Base-by-base conservation (phyloP, 176 grass and related monocot genomes). In the Calamus simplicifolius region DNA sequence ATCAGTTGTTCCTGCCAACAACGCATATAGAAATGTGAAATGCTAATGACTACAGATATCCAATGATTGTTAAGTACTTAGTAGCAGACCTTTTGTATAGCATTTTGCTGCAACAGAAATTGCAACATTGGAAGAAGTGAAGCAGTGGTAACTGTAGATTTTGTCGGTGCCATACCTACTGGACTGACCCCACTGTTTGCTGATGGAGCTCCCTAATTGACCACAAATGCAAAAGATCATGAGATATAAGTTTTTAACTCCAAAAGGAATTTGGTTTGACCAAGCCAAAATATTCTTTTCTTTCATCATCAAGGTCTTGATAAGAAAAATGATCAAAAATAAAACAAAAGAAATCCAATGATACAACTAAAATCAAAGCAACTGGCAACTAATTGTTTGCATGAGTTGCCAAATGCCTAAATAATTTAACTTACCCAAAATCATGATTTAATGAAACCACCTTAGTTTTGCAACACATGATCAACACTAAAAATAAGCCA, bases 41-140 rank as follows among this genome's bases (percentile, higher is more conserved):
- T 48, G 58, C 48, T 43, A 51, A 30, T 69, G 76, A 6, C 52
- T 54, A 50, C 30, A 27, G 63, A 59, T 15, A 38, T n/a, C 19
- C 6, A 29, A 23, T 73, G 58, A 43, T 43, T 13, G 35, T 13
- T 23, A 27, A 54, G 16, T 57, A 25, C 49, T 50, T 18, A 27
- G 62, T 51, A 31, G 16, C 67, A 73, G 56, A 98, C 93, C 88
- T 92, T 92, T 58, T 98, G 93, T 81, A 88, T 52, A 49, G 52
- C 57, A 85, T 91, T 98, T 85, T 98, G 93, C 71, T 92, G 84
- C 87, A 91, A 54, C 78, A 92, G 75, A 65, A 92, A 98, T 62
- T 85, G 81, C 52, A 98, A 75, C 38, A 79, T 69, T 48, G 88
- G 67, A 64, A 98, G 70, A 80, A 92, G 55, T 70, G 76, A 30